Percentiles rank a stretch among this genome's conserved stretches.
Evolutionary conservation across 2,329 filamentous ascomycete species (phyloP).

Genomic region (Macrophomina tecta): DNA sequence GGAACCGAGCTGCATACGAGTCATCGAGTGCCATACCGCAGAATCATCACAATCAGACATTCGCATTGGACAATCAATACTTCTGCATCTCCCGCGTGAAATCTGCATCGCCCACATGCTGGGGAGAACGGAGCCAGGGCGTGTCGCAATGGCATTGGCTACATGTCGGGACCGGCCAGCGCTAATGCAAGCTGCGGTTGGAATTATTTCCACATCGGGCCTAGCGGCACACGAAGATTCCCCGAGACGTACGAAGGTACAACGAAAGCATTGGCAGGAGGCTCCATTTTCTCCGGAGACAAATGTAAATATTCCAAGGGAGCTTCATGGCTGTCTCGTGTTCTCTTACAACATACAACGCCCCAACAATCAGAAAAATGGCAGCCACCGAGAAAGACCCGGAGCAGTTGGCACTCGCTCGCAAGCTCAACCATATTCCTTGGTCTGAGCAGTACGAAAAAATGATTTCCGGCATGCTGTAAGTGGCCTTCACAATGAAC

Average conservation of each 20-base stretch:
- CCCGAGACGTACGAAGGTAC: not conserved
- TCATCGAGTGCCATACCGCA: no score
- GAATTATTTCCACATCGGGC: constrained; percentile 9
- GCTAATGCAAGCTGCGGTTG: constrained; percentile 4
- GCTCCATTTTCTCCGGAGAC: not conserved
- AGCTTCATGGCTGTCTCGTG: no score
- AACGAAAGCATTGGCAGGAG: not conserved
- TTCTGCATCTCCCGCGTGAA: no score
- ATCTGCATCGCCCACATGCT: not conserved
- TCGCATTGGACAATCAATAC: no score
- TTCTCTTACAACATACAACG: not conserved
- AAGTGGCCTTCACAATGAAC: constrained; percentile 9
- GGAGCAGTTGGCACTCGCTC: constrained; percentile 54
- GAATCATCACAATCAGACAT: no score
- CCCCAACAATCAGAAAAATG: constrained; percentile 36
- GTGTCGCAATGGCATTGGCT: not conserved
- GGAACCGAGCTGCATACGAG: no score
- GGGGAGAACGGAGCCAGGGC: not conserved
- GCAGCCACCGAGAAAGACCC: constrained; percentile 51
- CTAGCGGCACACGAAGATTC: not conserved
- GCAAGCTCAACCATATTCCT: constrained; percentile 57
- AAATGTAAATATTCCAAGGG: not conserved
- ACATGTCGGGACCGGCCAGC: constrained; percentile 1
- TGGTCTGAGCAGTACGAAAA: constrained; percentile 68
- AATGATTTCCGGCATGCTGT: constrained; percentile 70